Conservation (phyloP, 345 rosid species). For the Aquilaria yunnanensis region DNA sequence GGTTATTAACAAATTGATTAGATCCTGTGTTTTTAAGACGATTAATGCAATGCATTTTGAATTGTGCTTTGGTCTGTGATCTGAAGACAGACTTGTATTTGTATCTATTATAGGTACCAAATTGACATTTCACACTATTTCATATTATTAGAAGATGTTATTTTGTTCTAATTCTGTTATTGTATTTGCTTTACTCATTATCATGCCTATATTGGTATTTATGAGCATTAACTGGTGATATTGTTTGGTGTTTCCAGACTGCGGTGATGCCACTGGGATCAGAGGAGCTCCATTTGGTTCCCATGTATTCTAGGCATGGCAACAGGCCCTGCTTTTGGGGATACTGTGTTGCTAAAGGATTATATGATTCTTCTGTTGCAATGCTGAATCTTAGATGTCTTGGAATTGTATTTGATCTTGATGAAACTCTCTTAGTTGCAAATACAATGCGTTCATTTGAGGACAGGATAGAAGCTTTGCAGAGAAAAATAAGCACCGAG, state of each 20-base stretch:
- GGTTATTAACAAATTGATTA: too few species aligned
- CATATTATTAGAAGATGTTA: too few species aligned
- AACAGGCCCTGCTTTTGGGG: constrained; percentile 89
- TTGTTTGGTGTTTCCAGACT: constrained; percentile 49
- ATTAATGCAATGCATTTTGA: too few species aligned
- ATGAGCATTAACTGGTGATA: neutral
- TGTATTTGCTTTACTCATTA: too few species aligned
- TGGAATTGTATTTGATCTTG: constrained; percentile 97
- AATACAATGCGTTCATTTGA: constrained; percentile 96
- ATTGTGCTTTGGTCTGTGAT: too few species aligned
- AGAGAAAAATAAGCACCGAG: constrained; percentile 63
- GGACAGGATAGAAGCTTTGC: constrained; percentile 74
- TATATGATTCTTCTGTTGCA: constrained; percentile 68
- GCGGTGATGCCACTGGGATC: constrained; percentile 74
- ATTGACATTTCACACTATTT: too few species aligned
- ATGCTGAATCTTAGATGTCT: constrained; percentile 95
- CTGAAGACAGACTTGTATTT: too few species aligned
- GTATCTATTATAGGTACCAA: too few species aligned
- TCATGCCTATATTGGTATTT: too few species aligned
- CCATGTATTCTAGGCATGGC: constrained; percentile 58
- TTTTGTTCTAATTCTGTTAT: too few species aligned
- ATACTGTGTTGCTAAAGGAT: constrained; percentile 62
- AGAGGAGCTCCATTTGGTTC: constrained; percentile 95
- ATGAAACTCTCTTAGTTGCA: constrained; percentile 95
- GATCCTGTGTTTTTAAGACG: too few species aligned